Base-by-base conservation (phyloP, 139 green algal genomes). In the Spirogloea muscicola region DNA sequence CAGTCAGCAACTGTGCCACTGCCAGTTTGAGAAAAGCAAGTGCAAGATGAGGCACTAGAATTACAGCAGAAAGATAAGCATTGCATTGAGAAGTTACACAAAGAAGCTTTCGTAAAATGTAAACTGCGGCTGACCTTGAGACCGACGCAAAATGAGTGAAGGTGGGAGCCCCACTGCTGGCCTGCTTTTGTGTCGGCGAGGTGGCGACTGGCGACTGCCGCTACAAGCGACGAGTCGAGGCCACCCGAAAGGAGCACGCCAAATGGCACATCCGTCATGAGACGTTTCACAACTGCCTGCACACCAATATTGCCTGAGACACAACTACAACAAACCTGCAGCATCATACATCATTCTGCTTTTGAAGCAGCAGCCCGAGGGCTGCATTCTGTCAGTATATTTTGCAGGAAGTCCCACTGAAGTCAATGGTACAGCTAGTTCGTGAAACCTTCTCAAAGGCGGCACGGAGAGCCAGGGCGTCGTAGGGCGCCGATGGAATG, bases 211-310 rank as follows among this genome's bases (percentile, higher is more conserved):
- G 92, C 92, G 13, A 98, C 84, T 79, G 7, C 88, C 87, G 92
- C 89, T 5, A 99, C 92, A 25, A 99, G 87, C 16, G 87, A 94
- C 29, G 90, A 96, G 88, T 87, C 82, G 6, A 87, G 57, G 13
- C 94, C 94, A 10, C 94, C 94, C 31, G 88, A 96, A n/a, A 98
- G 88, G 49, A 98, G 84, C 70, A 98, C 86, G 49, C 89, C 92
- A 81, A 83, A 96, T 82, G 34, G 94, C 34, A 96, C 94, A 64
- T 99, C 94, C 16, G 84, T 89, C 94, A 99, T 99, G 7, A 99
- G 86, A 43, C 93, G 84, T 51, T 82, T 82, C 2, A 79, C 34
- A 2, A 82, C 74, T 21, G 74, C 74, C 75, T 79, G 70, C 55
- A 76, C 10, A 4, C n/a, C n/a, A n/a, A n/a, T n/a, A 16, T 21